phyloP scores from a whole-genome alignment of 2,329 filamentous ascomycete genomes.

The Pseudohalonectria lignicola region DNA sequence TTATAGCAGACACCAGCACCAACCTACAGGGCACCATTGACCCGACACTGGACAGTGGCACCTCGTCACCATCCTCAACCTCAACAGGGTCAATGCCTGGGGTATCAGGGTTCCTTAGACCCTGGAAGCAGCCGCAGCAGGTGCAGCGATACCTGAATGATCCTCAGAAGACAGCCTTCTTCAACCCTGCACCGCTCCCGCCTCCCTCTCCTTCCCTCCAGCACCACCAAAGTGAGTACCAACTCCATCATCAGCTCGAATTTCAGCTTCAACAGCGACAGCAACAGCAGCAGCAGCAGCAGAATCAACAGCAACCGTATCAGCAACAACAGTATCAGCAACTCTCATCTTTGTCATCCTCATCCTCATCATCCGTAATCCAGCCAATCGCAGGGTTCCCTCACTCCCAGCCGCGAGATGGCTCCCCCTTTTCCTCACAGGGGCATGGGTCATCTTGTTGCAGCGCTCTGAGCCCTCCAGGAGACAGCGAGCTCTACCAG shows the following conservation, averaged over 20 bases:
- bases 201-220: no score
- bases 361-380: no score
- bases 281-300: no score
- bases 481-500: slow-evolving; percentile 26
- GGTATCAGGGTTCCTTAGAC: no score
- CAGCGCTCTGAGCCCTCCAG: slow-evolving; percentile 23
- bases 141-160: slow-evolving; percentile 18
- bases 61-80: slow-evolving; percentile 7
- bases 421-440: slow-evolving; percentile 25
- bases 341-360: no score
- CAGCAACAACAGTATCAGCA: no score
- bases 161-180: slow-evolving; percentile 13
- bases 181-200: slow-evolving; percentile 12
- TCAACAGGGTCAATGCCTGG: not conserved
- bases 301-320: no score
- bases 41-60: slow-evolving; percentile 13
- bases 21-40: slow-evolving; percentile 14
- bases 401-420: slow-evolving; percentile 14
- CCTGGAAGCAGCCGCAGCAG: slow-evolving; percentile 11
- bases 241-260: not conserved
- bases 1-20: not conserved
- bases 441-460: slow-evolving; percentile 23
- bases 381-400: slow-evolving; percentile 8
- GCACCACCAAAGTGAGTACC: not conserved
- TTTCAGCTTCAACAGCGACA: no score